Base-by-base conservation (phyloP, 73 alveolate species). In the Paramecium bursaria region DNA sequence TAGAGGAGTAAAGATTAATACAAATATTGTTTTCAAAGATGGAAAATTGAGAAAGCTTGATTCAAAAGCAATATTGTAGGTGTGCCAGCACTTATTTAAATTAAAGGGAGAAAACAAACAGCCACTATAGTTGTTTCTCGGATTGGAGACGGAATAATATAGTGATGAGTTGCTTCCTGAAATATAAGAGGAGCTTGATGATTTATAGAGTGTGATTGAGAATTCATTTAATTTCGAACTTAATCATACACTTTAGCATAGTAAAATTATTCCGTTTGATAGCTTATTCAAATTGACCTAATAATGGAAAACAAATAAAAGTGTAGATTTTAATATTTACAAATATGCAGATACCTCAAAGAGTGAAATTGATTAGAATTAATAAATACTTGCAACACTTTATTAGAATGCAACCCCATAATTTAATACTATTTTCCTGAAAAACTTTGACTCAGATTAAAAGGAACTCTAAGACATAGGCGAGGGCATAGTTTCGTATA, bases 191-290 rank as follows among this genome's bases (percentile, higher is more conserved):
- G 60, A 67, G 5, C 50, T 67, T 7, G 82, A 67, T 67, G 82
- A 67, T 67, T 42, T 67, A 42, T 4, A 67, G 27, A 67, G 82
- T 35, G 55, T 67, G 21, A 42, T 67, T 9, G 82, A 67, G 46
- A 67, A 67, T 67, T 67, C 82, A 67, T 67, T 67, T 25, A 67
- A 67, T 67, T 67, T 67, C 22, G 82, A 67, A 35, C 22, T 67
- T 2, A 67, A 67, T 67, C 55, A 67, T 39, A 57, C 44, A 39
- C 55, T 67, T 15, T 39, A 47, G 33, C 27, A 42, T 31, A 67
- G 21, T 67, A 23, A 44, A 67, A 31, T 39, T 5, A 39, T 67
- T 47, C 19, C 82, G 1, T 67, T 25, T 67, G 82, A 67, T 42
- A 39, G 17, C 10, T 19, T 67, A 19, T 67, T 67, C 35, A 67